Evolutionary conservation across 306 rosid genomes (phyloP).

Genomic region (Crataegus laevigata): DNA sequence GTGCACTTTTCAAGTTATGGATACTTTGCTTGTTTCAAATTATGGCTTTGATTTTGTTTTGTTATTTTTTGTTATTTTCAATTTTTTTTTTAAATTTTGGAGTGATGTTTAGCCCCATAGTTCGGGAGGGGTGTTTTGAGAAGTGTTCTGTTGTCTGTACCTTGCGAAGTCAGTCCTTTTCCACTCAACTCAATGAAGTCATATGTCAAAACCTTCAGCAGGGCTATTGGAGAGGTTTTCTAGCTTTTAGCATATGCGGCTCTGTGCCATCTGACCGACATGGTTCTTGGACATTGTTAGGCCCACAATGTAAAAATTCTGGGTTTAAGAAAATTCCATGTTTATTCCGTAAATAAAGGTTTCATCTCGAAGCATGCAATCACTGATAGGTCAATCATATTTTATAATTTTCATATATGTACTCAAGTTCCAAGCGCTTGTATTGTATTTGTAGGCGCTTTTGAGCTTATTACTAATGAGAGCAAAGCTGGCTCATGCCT

Average conservation of each 20-base stretch:
- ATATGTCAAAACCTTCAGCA: slow-evolving; percentile 9
- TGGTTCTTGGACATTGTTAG: neutral
- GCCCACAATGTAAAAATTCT: neutral
- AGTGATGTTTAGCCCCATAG: neutral
- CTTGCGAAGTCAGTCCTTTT: neutral
- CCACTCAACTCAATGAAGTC: neutral
- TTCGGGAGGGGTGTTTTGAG: neutral
- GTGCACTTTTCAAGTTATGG: neutral
- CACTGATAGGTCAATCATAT: neutral
- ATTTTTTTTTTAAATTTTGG: neutral
- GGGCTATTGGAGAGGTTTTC: slow-evolving; percentile 10
- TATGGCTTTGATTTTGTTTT: neutral
- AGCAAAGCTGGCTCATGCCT: slow-evolving; percentile 88
- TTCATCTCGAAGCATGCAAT: neutral
- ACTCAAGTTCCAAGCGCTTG: slow-evolving; percentile 18
- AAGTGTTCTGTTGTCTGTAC: neutral
- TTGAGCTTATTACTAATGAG: slow-evolving; percentile 79
- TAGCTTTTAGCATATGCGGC: neutral
- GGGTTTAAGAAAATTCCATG: neutral
- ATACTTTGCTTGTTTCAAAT: neutral
- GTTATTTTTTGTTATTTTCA: neutral
- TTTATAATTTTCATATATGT: neutral
- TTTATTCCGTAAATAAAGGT: neutral
- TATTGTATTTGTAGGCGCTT: slow-evolving; percentile 51
- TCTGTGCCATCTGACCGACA: neutral